Conservation (phyloP, 2,329 filamentous ascomycete species). For the Cladorrhinum sp. region DNA sequence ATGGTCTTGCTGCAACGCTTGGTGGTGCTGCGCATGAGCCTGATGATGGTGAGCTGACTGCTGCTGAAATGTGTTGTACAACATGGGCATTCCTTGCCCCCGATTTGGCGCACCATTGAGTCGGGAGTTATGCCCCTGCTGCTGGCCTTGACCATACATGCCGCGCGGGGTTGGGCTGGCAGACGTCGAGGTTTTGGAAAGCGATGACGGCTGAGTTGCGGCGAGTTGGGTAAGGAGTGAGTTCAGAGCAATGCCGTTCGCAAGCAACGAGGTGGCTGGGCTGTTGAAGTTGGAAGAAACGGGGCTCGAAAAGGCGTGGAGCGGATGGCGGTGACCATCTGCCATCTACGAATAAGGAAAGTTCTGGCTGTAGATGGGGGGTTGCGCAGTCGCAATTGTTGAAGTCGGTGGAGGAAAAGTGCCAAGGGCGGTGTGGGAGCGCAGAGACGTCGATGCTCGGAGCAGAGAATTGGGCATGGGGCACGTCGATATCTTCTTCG, state of each 20-base stretch:
- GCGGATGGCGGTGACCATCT: conserved; percentile 64
- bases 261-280: conserved; percentile 41
- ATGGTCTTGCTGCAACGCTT: conserved; percentile 58
- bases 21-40: conserved; percentile 62
- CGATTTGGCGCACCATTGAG: conserved; percentile 68
- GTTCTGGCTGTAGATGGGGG: conserved; percentile 18
- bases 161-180: conserved; percentile 38
- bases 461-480: conserved; percentile 29
- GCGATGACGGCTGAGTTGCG: conserved; percentile 28
- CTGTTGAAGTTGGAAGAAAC: conserved; percentile 54
- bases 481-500: conserved; percentile 25
- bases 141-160: conserved; percentile 73
- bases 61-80: conserved; percentile 64
- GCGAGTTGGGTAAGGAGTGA: conserved; percentile 33
- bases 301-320: conserved; percentile 56
- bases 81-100: conserved; percentile 55
- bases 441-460: conserved; percentile 27
- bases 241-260: conserved; percentile 33
- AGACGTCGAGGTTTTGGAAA: conserved; percentile 30
- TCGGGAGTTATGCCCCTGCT: conserved; percentile 71
- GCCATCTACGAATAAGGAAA: conserved; percentile 55
- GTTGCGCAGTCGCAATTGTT: background rate
- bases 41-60: conserved; percentile 61
- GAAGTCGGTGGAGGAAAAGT: background rate
- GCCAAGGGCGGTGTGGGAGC: conserved; percentile 12